Evolutionary conservation across 2,329 filamentous ascomycete genomes (phyloP).

Genomic region (Hymenoscyphus albidus): DNA sequence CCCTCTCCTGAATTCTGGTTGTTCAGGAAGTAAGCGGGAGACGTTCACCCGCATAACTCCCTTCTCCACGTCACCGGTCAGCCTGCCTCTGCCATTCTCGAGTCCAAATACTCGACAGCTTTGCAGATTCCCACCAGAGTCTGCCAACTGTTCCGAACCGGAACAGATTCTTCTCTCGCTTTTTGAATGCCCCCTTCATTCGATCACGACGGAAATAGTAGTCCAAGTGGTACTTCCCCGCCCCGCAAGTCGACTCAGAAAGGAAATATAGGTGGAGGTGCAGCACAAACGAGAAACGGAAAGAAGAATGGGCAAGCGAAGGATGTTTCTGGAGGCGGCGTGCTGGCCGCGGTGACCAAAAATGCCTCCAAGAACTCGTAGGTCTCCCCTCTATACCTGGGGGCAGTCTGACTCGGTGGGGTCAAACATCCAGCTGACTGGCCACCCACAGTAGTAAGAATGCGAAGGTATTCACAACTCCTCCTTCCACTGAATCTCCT

Average conservation of each 20-base stretch:
- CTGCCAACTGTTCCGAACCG: conserved; percentile 7
- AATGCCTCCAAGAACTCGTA: conserved; percentile 33
- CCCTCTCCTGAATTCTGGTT: conserved; percentile 26
- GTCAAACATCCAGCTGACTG: background rate
- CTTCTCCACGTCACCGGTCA: conserved; percentile 5
- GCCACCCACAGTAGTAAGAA: conserved; percentile 19
- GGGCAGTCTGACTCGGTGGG: conserved; percentile 2
- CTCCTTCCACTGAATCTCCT: conserved; percentile 25
- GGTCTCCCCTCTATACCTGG: conserved; percentile 16
- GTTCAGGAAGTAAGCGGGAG: conserved; percentile 28
- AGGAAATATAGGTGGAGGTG: conserved; percentile 25
- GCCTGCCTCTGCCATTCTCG: conserved; percentile 5
- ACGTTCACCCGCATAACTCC: background rate
- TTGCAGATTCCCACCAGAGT: background rate
- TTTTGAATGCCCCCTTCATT: conserved; percentile 38
- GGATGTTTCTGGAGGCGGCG: conserved; percentile 27
- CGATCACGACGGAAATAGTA: conserved; percentile 32
- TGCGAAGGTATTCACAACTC: conserved; percentile 19
- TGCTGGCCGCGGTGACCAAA: conserved; percentile 34
- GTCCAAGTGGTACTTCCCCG: conserved; percentile 21
- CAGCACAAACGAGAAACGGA: conserved; percentile 31
- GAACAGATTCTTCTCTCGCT: conserved; percentile 10
- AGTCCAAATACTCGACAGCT: background rate
- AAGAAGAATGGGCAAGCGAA: conserved; percentile 36
- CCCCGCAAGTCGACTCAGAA: conserved; percentile 28